Base-by-base conservation (phyloP, 495 filamentous ascomycete genomes). In the Aspergillus incahuasiensis region DNA sequence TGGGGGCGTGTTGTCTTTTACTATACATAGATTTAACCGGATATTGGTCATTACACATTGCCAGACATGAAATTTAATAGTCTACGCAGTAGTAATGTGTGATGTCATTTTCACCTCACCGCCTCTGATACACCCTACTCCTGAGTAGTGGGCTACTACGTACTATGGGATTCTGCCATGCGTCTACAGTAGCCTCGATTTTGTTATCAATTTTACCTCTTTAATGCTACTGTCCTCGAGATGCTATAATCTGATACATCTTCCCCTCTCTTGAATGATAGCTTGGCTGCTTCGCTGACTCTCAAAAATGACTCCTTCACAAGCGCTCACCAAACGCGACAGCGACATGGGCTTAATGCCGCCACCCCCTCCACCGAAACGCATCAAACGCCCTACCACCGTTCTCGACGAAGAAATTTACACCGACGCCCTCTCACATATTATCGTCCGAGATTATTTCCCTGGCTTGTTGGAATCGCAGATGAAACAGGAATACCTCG, bases 381-480 rank as follows among this genome's bases (percentile, higher is more conserved):
- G 90, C 45, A 96, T 97, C 63, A 97, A 97, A 71, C 85, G 94
- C 25, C 94, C 94, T 4, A 79, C 88, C 55, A 92, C 85, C 46
- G 86, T 96, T 35, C 81, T 98, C 21, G 91, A 96, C 69, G 94
- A 98, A 78, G 94, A 98, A 62, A 84, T 85, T 60, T 98, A 98
- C 74, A 92, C 90, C 21, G 83, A 89, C 52, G 88, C 89, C 8
- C 74, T 98, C 22, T 95, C 92, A 1, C 86, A 96, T 47, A 97
- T 98, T 61, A 96, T 97, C 51, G 88, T 89, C 25, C 89, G 95
- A 38, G 95, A 98, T 73, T 98, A 94, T 78, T 98, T 97, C 68
- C 94, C 94, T 0, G 94, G 92, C 2, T 78, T 98, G 0, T 76
- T 92, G 0, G 92, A 97, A 62, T 84, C 82, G 25, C 83, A 96